phyloP scores from a whole-genome alignment of 2,329 filamentous ascomycete species.

The Neodidymelliopsis sp. region DNA sequence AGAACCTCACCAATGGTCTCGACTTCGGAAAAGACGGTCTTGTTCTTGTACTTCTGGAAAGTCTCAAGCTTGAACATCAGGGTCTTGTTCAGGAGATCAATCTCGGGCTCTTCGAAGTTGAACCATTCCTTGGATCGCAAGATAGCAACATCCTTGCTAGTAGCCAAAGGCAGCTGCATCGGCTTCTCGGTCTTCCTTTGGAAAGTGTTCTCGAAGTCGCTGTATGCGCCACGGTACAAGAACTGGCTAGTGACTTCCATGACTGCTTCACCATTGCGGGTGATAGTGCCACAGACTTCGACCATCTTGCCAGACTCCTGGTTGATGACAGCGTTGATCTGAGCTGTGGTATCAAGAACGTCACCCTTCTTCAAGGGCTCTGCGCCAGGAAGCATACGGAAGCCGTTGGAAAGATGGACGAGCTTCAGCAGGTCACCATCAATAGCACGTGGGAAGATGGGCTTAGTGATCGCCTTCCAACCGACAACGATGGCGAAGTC shows the following conservation, averaged over 20 bases:
- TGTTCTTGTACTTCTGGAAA: conserved; percentile 93
- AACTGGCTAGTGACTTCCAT: conserved; percentile 99
- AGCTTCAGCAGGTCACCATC: conserved; percentile 96
- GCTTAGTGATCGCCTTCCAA: conserved; percentile 99
- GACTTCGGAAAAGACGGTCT: conserved; percentile 87
- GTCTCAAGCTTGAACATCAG: conserved; percentile 95
- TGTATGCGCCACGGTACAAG: conserved; percentile 91
- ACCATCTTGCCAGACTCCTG: conserved; percentile 99
- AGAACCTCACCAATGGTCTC: conserved; percentile 92
- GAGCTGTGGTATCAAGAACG: conserved; percentile 87
- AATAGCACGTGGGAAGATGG: conserved; percentile 95
- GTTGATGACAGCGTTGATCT: conserved; percentile 97
- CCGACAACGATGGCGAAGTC: conserved; percentile 98
- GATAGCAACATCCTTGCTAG: conserved; percentile 90
- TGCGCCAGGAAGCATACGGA: conserved; percentile 97
- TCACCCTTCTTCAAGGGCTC: conserved; percentile 96
- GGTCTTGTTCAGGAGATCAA: conserved; percentile 90
- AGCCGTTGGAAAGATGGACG: conserved; percentile 95
- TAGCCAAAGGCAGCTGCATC: conserved; percentile 88
- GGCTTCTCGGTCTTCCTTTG: conserved; percentile 96
- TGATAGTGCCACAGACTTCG: conserved; percentile 97
- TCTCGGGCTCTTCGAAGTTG: conserved; percentile 81
- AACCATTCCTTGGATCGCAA: conserved; percentile 99
- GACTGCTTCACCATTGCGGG: conserved; percentile 79
- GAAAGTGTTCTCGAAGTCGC: conserved; percentile 97